Conservation (phyloP, 2,329 filamentous ascomycete genomes). For the Hypomyces perniciosus region DNA sequence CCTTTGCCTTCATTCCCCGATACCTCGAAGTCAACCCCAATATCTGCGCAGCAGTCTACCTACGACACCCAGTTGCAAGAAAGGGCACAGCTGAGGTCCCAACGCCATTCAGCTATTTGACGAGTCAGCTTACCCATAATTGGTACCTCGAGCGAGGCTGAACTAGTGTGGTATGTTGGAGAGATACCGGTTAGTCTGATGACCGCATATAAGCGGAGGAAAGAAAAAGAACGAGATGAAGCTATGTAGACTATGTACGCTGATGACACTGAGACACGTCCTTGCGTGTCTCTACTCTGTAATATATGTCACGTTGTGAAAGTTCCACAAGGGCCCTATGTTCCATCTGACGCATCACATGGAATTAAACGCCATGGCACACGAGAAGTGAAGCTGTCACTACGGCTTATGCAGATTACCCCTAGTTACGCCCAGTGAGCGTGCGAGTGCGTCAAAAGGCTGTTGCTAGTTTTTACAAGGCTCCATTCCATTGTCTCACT, state of each 20-base stretch:
- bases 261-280: slow-evolving; percentile 3
- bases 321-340: too few species aligned
- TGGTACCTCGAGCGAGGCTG: slow-evolving; percentile 88
- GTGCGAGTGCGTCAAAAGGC: too few species aligned
- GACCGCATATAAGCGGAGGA: neutral
- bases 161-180: slow-evolving; percentile 8
- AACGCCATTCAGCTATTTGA: slow-evolving; percentile 65
- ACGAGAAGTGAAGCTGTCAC: too few species aligned
- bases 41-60: slow-evolving; percentile 90
- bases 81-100: slow-evolving; percentile 77
- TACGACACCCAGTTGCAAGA: slow-evolving; percentile 87
- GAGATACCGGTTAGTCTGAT: neutral
- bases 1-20: slow-evolving; percentile 89
- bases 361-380: too few species aligned
- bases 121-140: slow-evolving; percentile 79
- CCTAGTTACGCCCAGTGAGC: too few species aligned
- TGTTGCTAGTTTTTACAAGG: too few species aligned
- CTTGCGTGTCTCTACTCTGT: slow-evolving; percentile 2
- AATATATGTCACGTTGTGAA: slow-evolving; percentile 5
- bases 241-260: slow-evolving; percentile 10
- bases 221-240: neutral
- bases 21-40: slow-evolving; percentile 98
- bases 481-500: too few species aligned
- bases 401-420: too few species aligned
- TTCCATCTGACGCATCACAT: too few species aligned